phyloP scores from a whole-genome alignment of 176 grass and related monocot genomes.

The Saccharum spontaneum region DNA sequence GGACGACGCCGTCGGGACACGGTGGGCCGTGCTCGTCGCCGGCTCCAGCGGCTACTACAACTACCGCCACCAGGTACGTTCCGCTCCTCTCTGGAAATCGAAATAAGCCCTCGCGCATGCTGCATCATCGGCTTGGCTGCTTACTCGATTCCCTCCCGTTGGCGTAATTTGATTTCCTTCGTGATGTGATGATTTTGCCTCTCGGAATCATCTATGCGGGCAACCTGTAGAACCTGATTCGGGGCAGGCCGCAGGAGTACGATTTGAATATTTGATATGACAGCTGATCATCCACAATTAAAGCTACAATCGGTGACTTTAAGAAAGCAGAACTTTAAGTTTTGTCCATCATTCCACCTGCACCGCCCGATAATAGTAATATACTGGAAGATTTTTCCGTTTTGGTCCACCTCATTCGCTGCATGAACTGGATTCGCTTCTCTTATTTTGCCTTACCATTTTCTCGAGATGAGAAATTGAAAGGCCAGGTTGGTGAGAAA shows the following conservation, averaged over 20 bases:
- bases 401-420: not conserved
- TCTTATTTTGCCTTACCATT: not conserved
- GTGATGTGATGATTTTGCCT: not conserved
- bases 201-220: not conserved
- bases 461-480: not conserved
- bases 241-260: not conserved
- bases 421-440: not conserved
- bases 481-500: not conserved
- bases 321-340: not conserved
- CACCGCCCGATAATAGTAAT: not conserved
- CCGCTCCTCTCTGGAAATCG: not conserved
- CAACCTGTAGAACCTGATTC: not conserved
- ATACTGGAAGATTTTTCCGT: not conserved
- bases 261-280: not conserved
- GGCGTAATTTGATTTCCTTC: not conserved
- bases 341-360: not conserved
- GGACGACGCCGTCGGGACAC: conserved; percentile 55
- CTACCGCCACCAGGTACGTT: conserved; percentile 87
- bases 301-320: not conserved
- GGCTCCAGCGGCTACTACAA: conserved; percentile 85
- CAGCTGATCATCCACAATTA: not conserved
- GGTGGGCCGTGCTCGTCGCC: conserved; percentile 93
- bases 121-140: not conserved
- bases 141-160: not conserved
- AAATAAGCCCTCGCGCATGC: not conserved